A percentile compares a stretch with the other conserved stretches of the same genome.
These are phyloP conservation scores for Heliamphora pulchella DNA, from an alignment of 179 eudicot genomes.

Conservation along the genomic window DNA sequence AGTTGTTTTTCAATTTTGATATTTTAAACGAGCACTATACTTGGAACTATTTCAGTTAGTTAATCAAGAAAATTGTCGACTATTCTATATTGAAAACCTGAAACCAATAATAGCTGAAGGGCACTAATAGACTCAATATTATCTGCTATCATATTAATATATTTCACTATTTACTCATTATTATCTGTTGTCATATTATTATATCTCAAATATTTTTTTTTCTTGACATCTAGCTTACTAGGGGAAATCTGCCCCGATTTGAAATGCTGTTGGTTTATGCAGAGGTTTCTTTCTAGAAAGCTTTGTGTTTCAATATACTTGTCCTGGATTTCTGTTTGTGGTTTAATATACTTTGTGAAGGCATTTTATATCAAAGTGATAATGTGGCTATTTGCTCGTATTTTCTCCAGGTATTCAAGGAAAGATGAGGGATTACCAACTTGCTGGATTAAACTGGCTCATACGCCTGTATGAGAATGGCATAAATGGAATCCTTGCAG, in stretches of 20 bases:
- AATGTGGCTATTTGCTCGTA: neutral
- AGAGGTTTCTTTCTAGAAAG: neutral
- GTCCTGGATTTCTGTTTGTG: neutral
- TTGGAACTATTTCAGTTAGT: neutral
- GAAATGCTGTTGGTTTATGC: neutral
- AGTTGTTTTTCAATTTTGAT: neutral
- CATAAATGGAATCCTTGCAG: conserved; percentile 94
- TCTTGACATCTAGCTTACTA: neutral
- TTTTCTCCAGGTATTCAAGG: conserved; percentile 72
- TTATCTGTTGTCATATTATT: neutral
- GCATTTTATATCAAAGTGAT: neutral
- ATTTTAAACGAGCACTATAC: neutral
- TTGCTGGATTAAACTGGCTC: conserved; percentile 95
- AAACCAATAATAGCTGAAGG: neutral
- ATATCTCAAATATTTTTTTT: neutral
- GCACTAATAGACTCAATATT: neutral
- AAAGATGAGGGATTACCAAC: conserved; percentile 97
- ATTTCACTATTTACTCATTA: neutral
- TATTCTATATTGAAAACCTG: neutral
- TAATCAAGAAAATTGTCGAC: neutral
- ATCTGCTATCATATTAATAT: neutral
- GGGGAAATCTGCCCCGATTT: neutral
- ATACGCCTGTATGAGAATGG: conserved; percentile 95
- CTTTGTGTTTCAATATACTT: neutral
- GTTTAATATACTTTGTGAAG: conserved; percentile 1